A percentile compares a stretch with the other conserved stretches of the same genome.
Evolutionary conservation across 2,329 filamentous ascomycete species (phyloP).

Genomic region (Chaetomiaceae sp.): DNA sequence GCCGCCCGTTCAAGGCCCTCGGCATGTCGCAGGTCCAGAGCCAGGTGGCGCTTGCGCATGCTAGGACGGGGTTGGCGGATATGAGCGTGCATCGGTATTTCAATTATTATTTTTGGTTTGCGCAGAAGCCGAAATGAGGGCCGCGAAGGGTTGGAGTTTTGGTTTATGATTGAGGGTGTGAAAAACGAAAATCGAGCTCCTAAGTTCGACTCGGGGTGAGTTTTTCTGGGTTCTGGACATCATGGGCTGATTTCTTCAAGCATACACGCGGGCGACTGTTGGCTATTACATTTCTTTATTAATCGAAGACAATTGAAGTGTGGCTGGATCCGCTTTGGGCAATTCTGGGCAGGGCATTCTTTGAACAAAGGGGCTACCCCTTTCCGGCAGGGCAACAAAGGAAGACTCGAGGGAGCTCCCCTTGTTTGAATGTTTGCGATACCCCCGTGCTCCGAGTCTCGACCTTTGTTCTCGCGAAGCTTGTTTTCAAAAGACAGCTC

Average conservation of each 20-base stretch:
- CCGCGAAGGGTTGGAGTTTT: too few relatives aligned
- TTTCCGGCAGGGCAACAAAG: constrained; percentile 8
- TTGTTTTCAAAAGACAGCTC: background rate
- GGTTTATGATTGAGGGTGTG: background rate
- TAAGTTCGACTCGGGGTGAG: background rate
- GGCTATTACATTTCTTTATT: background rate
- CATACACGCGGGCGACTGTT: background rate
- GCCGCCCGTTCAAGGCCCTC: constrained; percentile 16
- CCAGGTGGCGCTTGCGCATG: constrained; percentile 43
- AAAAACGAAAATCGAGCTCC: background rate
- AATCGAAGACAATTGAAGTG: background rate
- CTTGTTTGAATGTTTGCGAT: background rate
- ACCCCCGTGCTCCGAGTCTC: background rate
- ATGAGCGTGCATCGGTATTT: constrained; percentile 21
- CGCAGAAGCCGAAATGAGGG: constrained; percentile 11
- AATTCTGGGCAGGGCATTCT: background rate
- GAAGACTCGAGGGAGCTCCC: background rate
- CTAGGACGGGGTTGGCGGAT: constrained; percentile 21
- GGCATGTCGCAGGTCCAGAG: constrained; percentile 58
- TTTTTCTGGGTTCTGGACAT: background rate
- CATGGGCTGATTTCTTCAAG: background rate
- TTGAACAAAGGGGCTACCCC: background rate
- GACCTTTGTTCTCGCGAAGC: background rate
- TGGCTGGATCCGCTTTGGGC: background rate
- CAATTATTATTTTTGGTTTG: constrained; percentile 24